Conservation (phyloP, 345 rosid genomes). For the Lepidium didymum region DNA sequence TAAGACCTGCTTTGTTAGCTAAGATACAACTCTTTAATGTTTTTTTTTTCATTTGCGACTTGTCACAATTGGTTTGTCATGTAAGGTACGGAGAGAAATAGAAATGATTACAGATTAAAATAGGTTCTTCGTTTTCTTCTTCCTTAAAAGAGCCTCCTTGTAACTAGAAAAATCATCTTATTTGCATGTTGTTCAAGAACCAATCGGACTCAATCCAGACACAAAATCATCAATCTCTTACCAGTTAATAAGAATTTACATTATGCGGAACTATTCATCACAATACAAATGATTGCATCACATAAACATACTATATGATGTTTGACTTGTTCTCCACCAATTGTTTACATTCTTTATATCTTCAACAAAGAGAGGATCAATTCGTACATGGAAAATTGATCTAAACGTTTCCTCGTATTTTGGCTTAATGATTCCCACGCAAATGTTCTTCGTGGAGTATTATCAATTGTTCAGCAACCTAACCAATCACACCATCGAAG, state of each 20-base stretch:
- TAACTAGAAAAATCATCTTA: too few relatives aligned
- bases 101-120: too few relatives aligned
- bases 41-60: too few relatives aligned
- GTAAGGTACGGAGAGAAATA: too few relatives aligned
- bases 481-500: neutral
- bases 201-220: neutral
- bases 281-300: constrained; percentile 4
- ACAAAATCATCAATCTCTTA: neutral
- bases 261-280: neutral
- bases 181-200: neutral
- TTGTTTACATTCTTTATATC: neutral
- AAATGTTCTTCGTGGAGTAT: constrained; percentile 26
- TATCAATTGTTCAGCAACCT: constrained; percentile 32
- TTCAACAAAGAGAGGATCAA: neutral
- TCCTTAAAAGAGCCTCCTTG: too few relatives aligned
- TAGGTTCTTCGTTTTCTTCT: too few relatives aligned
- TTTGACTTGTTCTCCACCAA: neutral
- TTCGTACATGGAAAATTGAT: neutral
- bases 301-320: neutral
- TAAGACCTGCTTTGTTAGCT: too few relatives aligned
- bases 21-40: too few relatives aligned
- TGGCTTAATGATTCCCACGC: constrained; percentile 13
- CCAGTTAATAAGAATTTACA: neutral
- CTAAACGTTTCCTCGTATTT: neutral
- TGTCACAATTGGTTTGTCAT: too few relatives aligned